Conservation (phyloP, 1,284 basidiomycete species). For the Rhodotorula sp. region DNA sequence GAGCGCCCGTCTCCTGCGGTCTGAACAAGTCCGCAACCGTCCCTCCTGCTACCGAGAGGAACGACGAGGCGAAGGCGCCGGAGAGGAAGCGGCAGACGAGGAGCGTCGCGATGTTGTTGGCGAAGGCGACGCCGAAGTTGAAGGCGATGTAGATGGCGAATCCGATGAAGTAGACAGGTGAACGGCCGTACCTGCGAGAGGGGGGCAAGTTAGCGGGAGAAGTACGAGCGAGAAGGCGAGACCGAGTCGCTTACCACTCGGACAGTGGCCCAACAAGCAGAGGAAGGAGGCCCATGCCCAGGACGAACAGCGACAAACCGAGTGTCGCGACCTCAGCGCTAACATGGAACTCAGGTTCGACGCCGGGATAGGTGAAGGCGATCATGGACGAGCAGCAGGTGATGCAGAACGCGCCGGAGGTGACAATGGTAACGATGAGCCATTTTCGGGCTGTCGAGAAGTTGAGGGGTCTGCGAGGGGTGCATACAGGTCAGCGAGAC, state of each 20-base stretch:
- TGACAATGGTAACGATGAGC: conserved; percentile 19
- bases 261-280: conserved; percentile 40
- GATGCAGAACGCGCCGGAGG: conserved; percentile 15
- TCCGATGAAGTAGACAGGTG: conserved; percentile 37
- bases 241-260: conserved; percentile 28
- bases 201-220: too few relatives aligned
- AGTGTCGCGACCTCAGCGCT: conserved; percentile 68
- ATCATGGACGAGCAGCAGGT: conserved; percentile 63
- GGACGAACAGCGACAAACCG: conserved; percentile 64
- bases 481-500: neutral
- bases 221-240: neutral
- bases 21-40: conserved; percentile 68
- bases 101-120: conserved; percentile 55
- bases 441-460: conserved; percentile 13
- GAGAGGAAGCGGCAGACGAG: conserved; percentile 68
- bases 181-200: conserved; percentile 15
- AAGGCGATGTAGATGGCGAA: conserved; percentile 48
- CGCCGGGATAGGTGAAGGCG: conserved; percentile 62
- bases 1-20: conserved; percentile 64
- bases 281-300: conserved; percentile 32
- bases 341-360: conserved; percentile 62
- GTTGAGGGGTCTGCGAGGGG: conserved; percentile 27
- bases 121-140: conserved; percentile 65
- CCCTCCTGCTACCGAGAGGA: conserved; percentile 76
- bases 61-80: conserved; percentile 66